phyloP scores from a whole-genome alignment of 768 basidiomycete species.

The Tephrocybe sp. region DNA sequence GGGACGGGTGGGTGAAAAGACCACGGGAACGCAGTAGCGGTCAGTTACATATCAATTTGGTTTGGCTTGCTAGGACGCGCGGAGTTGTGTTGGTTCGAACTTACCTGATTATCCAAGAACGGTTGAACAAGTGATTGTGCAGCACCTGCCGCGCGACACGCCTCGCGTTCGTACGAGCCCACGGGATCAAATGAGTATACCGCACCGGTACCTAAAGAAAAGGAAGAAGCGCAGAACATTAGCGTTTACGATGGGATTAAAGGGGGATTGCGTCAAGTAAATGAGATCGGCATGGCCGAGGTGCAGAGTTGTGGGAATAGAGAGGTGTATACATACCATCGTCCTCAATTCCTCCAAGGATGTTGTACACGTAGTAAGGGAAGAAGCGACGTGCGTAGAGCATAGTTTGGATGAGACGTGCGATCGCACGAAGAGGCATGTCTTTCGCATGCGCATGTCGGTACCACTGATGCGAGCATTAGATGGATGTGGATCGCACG shows the following conservation, averaged over 20 bases:
- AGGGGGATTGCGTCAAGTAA: constrained; percentile 9
- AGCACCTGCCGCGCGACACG: constrained; percentile 94
- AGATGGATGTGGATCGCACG: neutral
- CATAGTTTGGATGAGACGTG: constrained; percentile 98
- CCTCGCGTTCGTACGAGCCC: constrained; percentile 96
- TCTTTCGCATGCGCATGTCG: constrained; percentile 95
- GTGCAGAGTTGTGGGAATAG: constrained; percentile 15
- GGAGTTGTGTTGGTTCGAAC: constrained; percentile 28
- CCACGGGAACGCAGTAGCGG: constrained; percentile 15
- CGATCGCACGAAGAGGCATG: constrained; percentile 95
- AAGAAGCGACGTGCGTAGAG: constrained; percentile 95
- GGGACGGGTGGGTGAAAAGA: constrained; percentile 21
- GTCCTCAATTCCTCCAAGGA: constrained; percentile 94
- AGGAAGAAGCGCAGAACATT: constrained; percentile 10
- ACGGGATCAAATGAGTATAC: constrained; percentile 99
- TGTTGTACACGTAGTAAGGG: constrained; percentile 98
- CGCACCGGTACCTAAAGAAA: constrained; percentile 77
- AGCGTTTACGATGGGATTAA: constrained; percentile 6
- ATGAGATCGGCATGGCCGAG: constrained; percentile 20
- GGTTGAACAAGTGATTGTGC: constrained; percentile 95
- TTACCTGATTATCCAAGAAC: constrained; percentile 97
- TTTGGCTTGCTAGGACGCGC: constrained; percentile 19
- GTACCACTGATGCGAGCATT: constrained; percentile 73
- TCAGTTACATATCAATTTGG: constrained; percentile 16
- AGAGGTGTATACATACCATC: constrained; percentile 64